Evolutionary conservation across 306 rosid species (phyloP).

Genomic region (Begonia fuchsioides): DNA sequence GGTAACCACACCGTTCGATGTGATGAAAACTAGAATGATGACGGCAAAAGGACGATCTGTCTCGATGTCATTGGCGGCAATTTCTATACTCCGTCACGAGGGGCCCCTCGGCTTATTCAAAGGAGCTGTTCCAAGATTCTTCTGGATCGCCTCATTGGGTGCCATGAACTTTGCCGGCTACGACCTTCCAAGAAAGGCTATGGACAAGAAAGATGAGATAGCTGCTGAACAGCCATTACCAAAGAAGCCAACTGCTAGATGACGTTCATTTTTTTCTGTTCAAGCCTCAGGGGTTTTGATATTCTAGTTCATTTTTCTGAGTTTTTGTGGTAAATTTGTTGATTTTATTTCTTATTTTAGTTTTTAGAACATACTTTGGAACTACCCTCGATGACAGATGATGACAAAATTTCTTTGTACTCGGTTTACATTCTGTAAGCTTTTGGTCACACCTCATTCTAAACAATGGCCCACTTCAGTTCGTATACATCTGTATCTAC

Average conservation of each 20-base stretch:
- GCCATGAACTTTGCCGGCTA: constrained; percentile 99
- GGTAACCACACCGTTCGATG: constrained; percentile 89
- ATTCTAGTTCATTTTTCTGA: too few species aligned
- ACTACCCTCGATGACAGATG: too few species aligned
- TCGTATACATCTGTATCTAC: too few species aligned
- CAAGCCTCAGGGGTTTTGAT: too few species aligned
- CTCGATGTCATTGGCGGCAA: constrained; percentile 58
- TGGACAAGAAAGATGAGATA: constrained; percentile 59
- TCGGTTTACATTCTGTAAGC: too few species aligned
- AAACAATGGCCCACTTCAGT: too few species aligned
- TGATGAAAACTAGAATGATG: constrained; percentile 99
- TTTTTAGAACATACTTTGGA: too few species aligned
- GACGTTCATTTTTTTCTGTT: constrained; percentile 1
- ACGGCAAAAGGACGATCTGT: constrained; percentile 73
- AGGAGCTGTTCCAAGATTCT: constrained; percentile 94
- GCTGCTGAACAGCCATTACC: constrained; percentile 26
- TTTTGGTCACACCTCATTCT: too few species aligned
- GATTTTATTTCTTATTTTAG: too few species aligned
- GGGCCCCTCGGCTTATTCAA: constrained; percentile 91
- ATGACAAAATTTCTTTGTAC: too few species aligned
- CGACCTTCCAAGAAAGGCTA: constrained; percentile 89
- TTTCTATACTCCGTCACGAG: constrained; percentile 67
- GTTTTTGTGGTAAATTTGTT: too few species aligned
- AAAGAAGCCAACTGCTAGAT: constrained; percentile 25
- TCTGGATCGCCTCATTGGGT: constrained; percentile 96